Base-by-base conservation (phyloP, 2,329 filamentous ascomycete species). In the Claviceps pazoutovae region DNA sequence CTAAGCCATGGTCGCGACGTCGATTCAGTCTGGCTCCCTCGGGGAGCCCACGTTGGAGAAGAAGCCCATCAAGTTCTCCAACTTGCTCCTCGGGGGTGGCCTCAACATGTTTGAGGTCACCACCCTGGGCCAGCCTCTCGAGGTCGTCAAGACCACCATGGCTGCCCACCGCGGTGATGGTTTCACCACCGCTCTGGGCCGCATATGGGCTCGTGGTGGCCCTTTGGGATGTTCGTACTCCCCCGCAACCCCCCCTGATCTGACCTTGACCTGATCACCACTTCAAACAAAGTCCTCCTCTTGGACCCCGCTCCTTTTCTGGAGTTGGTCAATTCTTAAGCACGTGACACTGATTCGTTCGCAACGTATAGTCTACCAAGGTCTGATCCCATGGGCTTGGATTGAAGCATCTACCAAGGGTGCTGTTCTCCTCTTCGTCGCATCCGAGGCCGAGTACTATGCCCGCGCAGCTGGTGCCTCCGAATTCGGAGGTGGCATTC, bases 41-140 rank as follows among this genome's bases (percentile, higher is more conserved):
- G 64, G 68, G 62, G 70, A 71, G 58, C 47, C 52, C n/a, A 73
- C 69, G 71, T 75, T 94, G 68, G 90, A 96, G 84, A 97, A 97
- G 86, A 97, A 97, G 82, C 93, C 93, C 60, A 81, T 98, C 81
- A 97, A 96, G 82, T 97, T 97, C 80, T 95, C 89, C 77, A 98
- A 98, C 76, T 72, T 98, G 80, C 77, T 98, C 65, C 82, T 96
- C 64, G 90, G 90, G 66, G 87, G 88, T 67, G 88, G 89, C 62
- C 80, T 96, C 74, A 96, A 95, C 79, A 75, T 96, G 80, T 96
- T 96, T 71, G 90, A 96, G 82, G 76, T 85, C 66, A 80, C 75
- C 58, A 78, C 76, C 54, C 70, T 78, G 58, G 73, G 74, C 59
- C 78, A 94, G 80, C 93, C 93, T 60, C 80, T 98, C 70, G 93